phyloP scores from a whole-genome alignment of 2,329 filamentous ascomycete genomes.

The Lecanicillium sp. region DNA sequence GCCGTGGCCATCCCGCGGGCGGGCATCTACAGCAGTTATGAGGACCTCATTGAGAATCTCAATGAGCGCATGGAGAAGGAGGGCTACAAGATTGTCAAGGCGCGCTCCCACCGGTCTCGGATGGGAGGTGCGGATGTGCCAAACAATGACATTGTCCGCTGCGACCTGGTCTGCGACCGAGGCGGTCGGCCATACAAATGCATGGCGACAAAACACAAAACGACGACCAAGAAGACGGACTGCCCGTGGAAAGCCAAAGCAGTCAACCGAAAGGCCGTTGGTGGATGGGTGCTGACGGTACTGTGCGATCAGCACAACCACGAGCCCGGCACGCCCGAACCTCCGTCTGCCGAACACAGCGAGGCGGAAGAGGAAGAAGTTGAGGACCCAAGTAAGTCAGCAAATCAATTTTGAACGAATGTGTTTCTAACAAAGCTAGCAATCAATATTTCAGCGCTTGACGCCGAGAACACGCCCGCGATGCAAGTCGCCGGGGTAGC shows the following conservation, averaged over 20 bases:
- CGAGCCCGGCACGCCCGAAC: constrained; percentile 38
- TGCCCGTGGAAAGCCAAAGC: constrained; percentile 42
- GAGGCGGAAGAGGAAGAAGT: constrained; percentile 30
- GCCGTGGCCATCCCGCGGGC: constrained; percentile 32
- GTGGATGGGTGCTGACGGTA: constrained; percentile 40
- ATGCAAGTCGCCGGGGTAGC: constrained; percentile 36
- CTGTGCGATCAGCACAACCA: constrained; percentile 40
- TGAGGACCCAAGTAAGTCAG: constrained; percentile 21
- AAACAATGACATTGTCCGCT: constrained; percentile 38
- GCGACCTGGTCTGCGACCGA: constrained; percentile 40
- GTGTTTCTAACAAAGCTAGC: constrained; percentile 12
- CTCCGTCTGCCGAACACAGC: constrained; percentile 27
- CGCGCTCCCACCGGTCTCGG: constrained; percentile 36
- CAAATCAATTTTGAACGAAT: background rate
- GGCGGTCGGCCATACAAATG: constrained; percentile 39
- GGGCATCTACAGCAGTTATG: constrained; percentile 34
- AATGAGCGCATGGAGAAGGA: constrained; percentile 37
- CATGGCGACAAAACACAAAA: constrained; percentile 39
- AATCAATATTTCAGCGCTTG: constrained; percentile 13
- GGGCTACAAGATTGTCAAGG: constrained; percentile 41
- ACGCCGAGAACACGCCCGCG: constrained; percentile 21
- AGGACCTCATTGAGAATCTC: constrained; percentile 36
- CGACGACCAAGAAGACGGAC: constrained; percentile 40
- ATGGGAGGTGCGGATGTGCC: constrained; percentile 35
- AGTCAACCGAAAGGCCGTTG: constrained; percentile 36